Base-by-base conservation (phyloP, 495 filamentous ascomycete genomes). In the Alectoria sarmentosa region DNA sequence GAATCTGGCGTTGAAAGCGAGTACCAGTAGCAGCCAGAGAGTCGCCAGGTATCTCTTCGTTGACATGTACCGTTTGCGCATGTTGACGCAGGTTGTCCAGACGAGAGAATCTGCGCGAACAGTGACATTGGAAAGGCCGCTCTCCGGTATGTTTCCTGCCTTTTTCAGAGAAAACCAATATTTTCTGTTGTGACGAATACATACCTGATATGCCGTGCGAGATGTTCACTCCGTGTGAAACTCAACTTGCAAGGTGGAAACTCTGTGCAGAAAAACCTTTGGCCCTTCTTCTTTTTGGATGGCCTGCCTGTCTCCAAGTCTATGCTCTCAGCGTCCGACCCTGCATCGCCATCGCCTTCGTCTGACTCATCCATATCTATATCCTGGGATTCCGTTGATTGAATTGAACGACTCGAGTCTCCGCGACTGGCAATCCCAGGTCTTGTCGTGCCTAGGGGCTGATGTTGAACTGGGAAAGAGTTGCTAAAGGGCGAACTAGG, bases 91-190 rank as follows among this genome's bases (percentile, higher is more conserved):
- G 79, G 69, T 98, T 98, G 74, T 98, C 94, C 42, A 98, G 83
- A 41, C 94, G 85, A n/a, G 94, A 98, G 74, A 98, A 98, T 69
- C 92, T 85, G 46, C 94, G 86, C 4, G 89, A 89, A 74, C 94
- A 98, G 75, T 98, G 94, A 71, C 94, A 98, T 75, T 96, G 91
- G 70, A 98, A 98, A 1, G 94, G 94, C 19, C 94, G 89, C 75
- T 98, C 94, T 26, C 94, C 94, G 3, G 94, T 98, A 72, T 98
- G 94, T 84, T 98, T 98, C 69, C 93, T 92, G 70, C 15, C 32
- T 65, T n/a, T 23, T 17, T 69, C 38, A 70, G 68, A 49, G 58
- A n/a, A 63, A 15, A 21, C 41, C 21, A 19, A 8, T 57, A 19
- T 37, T 49, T 19, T 7, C n/a, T 62, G 54, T 54, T 63, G 34